phyloP scores from a whole-genome alignment of 129 eudicot genomes.

The Deinandra increscens region DNA sequence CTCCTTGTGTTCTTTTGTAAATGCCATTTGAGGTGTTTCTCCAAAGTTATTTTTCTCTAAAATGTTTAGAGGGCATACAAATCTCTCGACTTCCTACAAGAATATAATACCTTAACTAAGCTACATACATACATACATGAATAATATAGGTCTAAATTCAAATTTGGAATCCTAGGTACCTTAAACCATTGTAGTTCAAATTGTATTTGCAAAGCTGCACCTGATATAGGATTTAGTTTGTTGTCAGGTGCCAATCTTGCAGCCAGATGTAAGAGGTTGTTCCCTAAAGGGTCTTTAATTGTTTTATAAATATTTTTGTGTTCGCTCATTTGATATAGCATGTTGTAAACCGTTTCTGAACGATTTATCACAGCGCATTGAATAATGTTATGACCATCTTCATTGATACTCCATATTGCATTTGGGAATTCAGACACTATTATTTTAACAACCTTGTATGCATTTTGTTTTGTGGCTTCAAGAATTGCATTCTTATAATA shows the following conservation, averaged over 20 bases:
- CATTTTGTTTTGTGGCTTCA: constrained; percentile 13
- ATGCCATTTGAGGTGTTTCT: constrained; percentile 2
- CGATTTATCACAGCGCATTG: constrained; percentile 18
- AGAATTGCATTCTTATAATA: constrained; percentile 6
- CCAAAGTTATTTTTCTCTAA: background rate
- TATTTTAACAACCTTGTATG: constrained; percentile 6
- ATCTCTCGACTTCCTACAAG: constrained; percentile 14
- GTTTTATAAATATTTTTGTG: too few relatives aligned
- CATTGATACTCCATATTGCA: constrained; percentile 8
- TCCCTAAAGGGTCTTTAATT: background rate
- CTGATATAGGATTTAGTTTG: constrained; percentile 13
- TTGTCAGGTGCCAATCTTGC: constrained; percentile 20
- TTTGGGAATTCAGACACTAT: constrained; percentile 1
- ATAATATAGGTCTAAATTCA: background rate
- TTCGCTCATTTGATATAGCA: too few relatives aligned
- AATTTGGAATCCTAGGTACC: constrained; percentile 9
- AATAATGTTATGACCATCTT: constrained; percentile 20
- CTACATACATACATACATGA: background rate
- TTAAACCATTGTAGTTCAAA: constrained; percentile 18
- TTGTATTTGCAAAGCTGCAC: constrained; percentile 28
- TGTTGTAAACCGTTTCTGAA: constrained; percentile 3
- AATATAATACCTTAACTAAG: background rate
- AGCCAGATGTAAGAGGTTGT: constrained; percentile 27
- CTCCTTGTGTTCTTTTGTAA: background rate
- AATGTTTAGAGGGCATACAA: constrained; percentile 10